Evolutionary conservation across 148 eudicot species (phyloP).

Genomic region (Silene uniflora): DNA sequence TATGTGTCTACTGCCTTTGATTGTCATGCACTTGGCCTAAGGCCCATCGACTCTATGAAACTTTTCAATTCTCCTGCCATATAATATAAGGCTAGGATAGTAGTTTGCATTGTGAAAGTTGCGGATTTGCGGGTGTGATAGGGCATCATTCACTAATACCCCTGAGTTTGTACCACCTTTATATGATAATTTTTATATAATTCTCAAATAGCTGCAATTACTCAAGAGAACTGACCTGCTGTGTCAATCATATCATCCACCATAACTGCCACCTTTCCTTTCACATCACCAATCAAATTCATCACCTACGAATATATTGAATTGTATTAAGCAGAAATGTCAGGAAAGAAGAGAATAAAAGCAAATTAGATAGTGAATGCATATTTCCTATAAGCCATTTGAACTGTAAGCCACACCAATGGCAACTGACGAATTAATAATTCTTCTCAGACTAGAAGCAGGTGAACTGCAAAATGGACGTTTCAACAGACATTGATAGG

Average conservation of each 20-base stretch:
- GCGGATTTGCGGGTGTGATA: no score
- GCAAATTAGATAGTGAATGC: not conserved
- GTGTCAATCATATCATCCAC: conserved; percentile 99
- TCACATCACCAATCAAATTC: conserved; percentile 96
- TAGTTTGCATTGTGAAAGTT: no score
- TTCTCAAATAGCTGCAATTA: no score
- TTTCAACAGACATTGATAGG: not conserved
- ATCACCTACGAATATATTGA: conserved; percentile 52
- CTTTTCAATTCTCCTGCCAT: no score
- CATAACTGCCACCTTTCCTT: conserved; percentile 96
- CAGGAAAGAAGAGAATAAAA: not conserved
- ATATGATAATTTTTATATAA: no score
- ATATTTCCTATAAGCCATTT: not conserved
- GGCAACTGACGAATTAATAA: not conserved
- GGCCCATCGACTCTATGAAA: no score
- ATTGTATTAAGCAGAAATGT: not conserved
- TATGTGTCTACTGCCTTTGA: no score
- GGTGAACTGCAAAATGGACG: not conserved
- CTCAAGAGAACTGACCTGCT: conserved; percentile 56
- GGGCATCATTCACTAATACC: no score
- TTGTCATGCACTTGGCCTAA: no score
- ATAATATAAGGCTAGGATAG: no score
- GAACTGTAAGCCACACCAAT: not conserved
- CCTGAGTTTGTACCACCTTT: no score
- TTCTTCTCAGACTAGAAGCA: not conserved